Conservation (phyloP, 345 rosid species). For the Gossypium raimondii region DNA sequence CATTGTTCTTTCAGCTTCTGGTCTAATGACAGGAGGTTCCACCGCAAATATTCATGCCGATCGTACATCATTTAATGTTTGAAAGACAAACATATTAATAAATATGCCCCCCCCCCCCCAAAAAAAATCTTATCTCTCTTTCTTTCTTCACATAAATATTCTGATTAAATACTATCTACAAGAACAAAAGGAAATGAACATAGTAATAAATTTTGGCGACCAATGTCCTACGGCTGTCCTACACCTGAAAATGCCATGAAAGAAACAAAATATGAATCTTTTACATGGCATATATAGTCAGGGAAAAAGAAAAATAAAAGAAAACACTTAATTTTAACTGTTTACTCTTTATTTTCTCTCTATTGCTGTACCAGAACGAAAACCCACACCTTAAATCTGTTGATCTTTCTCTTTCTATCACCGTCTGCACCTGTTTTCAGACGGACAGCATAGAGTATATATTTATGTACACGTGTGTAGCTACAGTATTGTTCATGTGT, state of each 20-base stretch:
- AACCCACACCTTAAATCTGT: not conserved
- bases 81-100: not conserved
- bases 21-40: conserved; percentile 11
- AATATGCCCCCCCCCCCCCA: not conserved
- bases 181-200: not conserved
- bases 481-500: conserved; percentile 29
- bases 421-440: conserved; percentile 21
- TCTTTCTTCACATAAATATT: not conserved
- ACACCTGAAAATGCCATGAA: not conserved
- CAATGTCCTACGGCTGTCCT: not conserved
- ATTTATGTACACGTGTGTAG: conserved; percentile 29
- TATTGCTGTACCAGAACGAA: not conserved
- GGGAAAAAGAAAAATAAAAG: too few species aligned
- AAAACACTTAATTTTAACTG: not conserved
- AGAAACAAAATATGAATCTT: not conserved
- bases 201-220: not conserved
- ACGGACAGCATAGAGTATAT: conserved; percentile 15
- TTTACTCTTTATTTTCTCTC: not conserved
- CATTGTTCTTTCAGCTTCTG: conserved; percentile 9
- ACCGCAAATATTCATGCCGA: conserved; percentile 4
- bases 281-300: not conserved
- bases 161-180: not conserved
- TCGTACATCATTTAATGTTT: conserved; percentile 14
- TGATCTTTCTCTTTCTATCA: conserved; percentile 8
- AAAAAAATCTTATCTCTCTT: not conserved